Evolutionary conservation across 345 rosid species (phyloP).

Genomic region (Pugionium dolabratum): DNA sequence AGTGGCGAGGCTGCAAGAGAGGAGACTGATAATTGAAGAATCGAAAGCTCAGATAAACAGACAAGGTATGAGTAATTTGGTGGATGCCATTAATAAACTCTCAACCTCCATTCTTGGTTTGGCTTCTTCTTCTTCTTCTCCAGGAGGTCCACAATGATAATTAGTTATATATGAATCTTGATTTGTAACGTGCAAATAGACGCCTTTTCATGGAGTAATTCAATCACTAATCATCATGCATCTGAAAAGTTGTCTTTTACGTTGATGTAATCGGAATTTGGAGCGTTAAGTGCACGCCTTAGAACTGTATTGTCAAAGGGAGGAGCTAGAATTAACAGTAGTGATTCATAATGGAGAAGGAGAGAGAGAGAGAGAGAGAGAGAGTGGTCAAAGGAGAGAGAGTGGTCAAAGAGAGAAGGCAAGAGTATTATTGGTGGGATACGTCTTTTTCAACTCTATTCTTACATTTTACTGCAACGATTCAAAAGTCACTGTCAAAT

Average conservation of each 20-base stretch:
- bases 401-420: slow-evolving; percentile 2
- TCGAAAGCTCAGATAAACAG: slow-evolving; percentile 59
- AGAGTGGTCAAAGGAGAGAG: slow-evolving; percentile 9
- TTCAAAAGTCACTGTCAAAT: slow-evolving; percentile 27
- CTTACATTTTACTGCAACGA: slow-evolving; percentile 10
- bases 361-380: background rate
- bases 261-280: background rate
- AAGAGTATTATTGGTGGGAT: slow-evolving; percentile 22
- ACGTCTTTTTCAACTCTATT: background rate
- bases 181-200: too few relatives aligned
- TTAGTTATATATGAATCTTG: slow-evolving; percentile 1
- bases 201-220: too few relatives aligned
- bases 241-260: background rate
- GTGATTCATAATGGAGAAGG: background rate
- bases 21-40: slow-evolving; percentile 70
- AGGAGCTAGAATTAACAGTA: background rate
- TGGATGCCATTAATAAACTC: slow-evolving; percentile 79
- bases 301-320: background rate
- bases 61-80: slow-evolving; percentile 63
- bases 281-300: slow-evolving; percentile 1
- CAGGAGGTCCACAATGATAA: slow-evolving; percentile 31
- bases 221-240: too few relatives aligned
- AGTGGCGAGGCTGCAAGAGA: slow-evolving; percentile 57
- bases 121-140: slow-evolving; percentile 48
- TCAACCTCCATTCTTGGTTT: slow-evolving; percentile 74